Conservation (phyloP, 208 protist species). For the Wallacemonas sp. region DNA sequence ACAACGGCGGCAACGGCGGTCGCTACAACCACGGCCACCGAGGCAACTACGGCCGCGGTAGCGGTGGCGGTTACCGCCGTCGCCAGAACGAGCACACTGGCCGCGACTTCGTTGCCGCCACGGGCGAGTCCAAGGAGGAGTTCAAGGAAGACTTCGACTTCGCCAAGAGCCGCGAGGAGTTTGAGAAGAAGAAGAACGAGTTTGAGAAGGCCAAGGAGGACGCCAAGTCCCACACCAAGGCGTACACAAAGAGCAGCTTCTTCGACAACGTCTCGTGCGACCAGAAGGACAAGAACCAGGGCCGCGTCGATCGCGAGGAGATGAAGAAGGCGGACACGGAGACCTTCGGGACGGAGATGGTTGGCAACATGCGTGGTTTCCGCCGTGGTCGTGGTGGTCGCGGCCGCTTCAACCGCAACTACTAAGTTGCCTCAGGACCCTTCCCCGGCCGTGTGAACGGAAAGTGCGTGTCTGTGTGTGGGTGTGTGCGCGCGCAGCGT, state of each 20-base stretch:
- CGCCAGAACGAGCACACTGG: conserved; percentile 79
- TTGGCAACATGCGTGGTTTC: conserved; percentile 73
- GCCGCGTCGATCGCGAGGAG: conserved; percentile 61
- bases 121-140: conserved; percentile 62
- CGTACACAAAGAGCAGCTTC: conserved; percentile 84
- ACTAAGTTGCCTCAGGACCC: conserved; percentile 31
- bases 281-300: conserved; percentile 57
- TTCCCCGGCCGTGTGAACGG: too few species aligned
- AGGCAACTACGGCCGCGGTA: conserved; percentile 30
- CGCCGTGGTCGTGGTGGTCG: conserved; percentile 65
- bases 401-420: conserved; percentile 63
- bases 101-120: conserved; percentile 70
- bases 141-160: conserved; percentile 93
- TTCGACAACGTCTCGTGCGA: conserved; percentile 89
- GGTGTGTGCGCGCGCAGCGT: too few species aligned
- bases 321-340: conserved; percentile 84
- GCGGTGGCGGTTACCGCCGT: conserved; percentile 47
- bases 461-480: too few species aligned
- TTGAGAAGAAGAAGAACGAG: conserved; percentile 90
- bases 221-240: conserved; percentile 59
- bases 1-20: conserved; percentile 29
- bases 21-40: conserved; percentile 23
- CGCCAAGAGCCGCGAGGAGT: conserved; percentile 77
- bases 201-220: conserved; percentile 90
- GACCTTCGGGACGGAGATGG: conserved; percentile 84